Base-by-base conservation (phyloP, 2,329 filamentous ascomycete genomes). In the Epichloe gansuensis region DNA sequence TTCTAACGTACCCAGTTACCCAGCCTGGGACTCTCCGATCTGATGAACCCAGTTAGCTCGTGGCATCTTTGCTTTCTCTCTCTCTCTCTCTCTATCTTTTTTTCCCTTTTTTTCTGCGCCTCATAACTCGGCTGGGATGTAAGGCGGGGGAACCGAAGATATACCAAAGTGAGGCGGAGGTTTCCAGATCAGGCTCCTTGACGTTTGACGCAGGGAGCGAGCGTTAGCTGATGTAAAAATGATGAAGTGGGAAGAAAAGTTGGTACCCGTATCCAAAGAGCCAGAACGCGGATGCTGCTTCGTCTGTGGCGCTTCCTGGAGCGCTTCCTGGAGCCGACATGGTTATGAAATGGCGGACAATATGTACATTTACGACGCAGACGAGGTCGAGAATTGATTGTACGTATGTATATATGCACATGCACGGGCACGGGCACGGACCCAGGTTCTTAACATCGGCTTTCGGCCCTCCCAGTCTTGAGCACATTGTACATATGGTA, bases 81-180 rank as follows among this genome's bases (percentile, higher is more conserved):
- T 34, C 12, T n/a, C 21, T 11, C 9, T 7, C n/a, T 21, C 41
- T 21, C 8, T 5, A 3, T 12, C n/a, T 43, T 0, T 1, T 43
- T 11, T 9, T 25, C n/a, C n/a, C 23, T 11, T 34, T 28, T n/a
- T 15, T 34, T 17, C 28, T 11, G 28, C 37, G 41, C n/a, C 41
- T 3, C 9, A 2, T 25, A 25, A 39, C 21, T 46, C 37, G 53
- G 39, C 43, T 11, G 44, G 34, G 37, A 9, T 21, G 44, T 15
- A 9, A 21, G 25, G 34, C 17, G 37, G 45, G 46, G 28, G 37
- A 35, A n/a, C 17, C 28, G 3, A 31, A 52, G 46, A 52, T 28
- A 58, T 83, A 96, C 91, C 91, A 67, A 86, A 96, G 66, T 95
- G 88, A 59, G 93, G 93, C 56, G 93, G 93, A 53, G 93, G 91